Conservation (phyloP, 805 yeast genomes). For the Ogataea naganishii region DNA sequence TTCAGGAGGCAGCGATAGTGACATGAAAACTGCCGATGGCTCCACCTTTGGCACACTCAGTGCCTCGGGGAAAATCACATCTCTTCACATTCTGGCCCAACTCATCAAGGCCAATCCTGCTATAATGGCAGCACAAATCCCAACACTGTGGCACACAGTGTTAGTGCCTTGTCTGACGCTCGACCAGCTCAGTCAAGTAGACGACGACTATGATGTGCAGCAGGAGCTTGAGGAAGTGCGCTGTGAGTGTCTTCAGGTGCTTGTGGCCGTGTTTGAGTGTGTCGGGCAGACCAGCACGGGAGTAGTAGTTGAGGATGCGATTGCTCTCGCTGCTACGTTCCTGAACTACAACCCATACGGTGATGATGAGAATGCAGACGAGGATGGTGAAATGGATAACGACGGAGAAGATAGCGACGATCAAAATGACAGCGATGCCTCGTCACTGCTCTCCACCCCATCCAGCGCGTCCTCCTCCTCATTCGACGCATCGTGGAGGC, state of each 20-base stretch:
- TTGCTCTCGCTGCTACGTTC: conserved; percentile 23
- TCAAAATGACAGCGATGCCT: conserved; percentile 29
- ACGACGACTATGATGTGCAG: conserved; percentile 25
- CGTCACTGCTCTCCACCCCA: no score
- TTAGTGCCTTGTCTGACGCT: conserved; percentile 7
- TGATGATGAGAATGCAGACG: conserved; percentile 21
- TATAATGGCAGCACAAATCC: conserved; percentile 10
- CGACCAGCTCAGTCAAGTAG: conserved; percentile 14
- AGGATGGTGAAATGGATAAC: conserved; percentile 24
- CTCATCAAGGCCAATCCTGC: conserved; percentile 20
- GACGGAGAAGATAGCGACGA: conserved; percentile 38
- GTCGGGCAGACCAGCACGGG: conserved; percentile 26
- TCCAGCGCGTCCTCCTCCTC: no score
- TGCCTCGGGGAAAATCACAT: conserved; percentile 8
- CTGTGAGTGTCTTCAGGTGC: conserved; percentile 36
- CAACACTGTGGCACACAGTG: conserved; percentile 7
- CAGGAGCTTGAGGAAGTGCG: conserved; percentile 28
- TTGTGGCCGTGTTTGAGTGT: conserved; percentile 30
- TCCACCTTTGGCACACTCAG: neutral
- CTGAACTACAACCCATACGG: conserved; percentile 39
- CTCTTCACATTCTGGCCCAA: conserved; percentile 10
- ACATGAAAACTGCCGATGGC: no score
- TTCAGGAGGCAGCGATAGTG: no score
- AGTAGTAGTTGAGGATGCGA: conserved; percentile 16
- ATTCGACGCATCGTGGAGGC: conserved; percentile 58